A percentile compares a stretch with the other conserved stretches of the same genome.
Evolutionary conservation across 768 basidiomycete genomes (phyloP).

Genomic region (Hericium rajendrae): DNA sequence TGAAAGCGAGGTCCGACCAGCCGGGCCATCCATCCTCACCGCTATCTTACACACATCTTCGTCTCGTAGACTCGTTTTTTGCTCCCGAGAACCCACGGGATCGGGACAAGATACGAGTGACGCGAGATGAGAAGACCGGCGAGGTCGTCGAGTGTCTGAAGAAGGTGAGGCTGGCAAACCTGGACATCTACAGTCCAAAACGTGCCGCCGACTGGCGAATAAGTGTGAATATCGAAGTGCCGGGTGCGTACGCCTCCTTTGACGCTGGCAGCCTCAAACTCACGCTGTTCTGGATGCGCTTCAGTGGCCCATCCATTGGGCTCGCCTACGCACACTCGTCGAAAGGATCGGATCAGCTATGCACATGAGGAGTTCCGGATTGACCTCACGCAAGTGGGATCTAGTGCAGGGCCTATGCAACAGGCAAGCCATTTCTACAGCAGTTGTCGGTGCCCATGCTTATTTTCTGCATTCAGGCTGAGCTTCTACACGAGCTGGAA

Average conservation of each 20-base stretch:
- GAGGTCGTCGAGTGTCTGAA: constrained; percentile 58
- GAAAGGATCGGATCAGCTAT: constrained; percentile 91
- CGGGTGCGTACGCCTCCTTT: constrained; percentile 40
- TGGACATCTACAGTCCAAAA: constrained; percentile 83
- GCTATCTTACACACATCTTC: constrained; percentile 67
- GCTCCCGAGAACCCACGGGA: constrained; percentile 27
- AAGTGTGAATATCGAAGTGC: constrained; percentile 86
- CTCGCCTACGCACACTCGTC: constrained; percentile 45
- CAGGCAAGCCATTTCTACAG: constrained; percentile 29
- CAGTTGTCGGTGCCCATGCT: not conserved
- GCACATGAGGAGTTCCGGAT: constrained; percentile 87
- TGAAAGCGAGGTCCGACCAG: constrained; percentile 47
- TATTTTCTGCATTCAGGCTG: constrained; percentile 31
- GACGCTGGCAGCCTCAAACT: not conserved
- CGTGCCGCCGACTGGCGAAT: constrained; percentile 84
- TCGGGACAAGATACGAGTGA: constrained; percentile 68
- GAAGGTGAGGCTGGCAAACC: constrained; percentile 77
- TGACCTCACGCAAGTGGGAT: constrained; percentile 88
- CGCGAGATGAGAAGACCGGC: constrained; percentile 67
- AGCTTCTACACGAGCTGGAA: constrained; percentile 79
- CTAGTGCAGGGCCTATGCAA: constrained; percentile 34
- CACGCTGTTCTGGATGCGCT: not conserved
- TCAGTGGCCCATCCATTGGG: constrained; percentile 64
- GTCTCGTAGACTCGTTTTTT: constrained; percentile 77
- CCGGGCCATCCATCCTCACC: constrained; percentile 41